Base-by-base conservation (phyloP, 345 rosid species). In the Gossypium bickii region DNA sequence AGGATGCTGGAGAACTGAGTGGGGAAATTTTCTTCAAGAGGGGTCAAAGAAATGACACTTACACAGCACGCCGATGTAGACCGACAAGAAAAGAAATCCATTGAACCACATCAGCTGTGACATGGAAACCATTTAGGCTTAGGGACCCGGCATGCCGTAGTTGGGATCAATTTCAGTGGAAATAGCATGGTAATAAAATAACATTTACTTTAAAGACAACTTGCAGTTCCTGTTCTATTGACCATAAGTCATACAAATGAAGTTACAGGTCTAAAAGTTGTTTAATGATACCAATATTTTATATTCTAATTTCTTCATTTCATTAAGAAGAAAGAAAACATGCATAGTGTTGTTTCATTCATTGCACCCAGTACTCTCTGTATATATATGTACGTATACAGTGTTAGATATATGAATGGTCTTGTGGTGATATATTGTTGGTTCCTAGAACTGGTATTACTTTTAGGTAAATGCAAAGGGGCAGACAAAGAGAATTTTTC, bases 111-210 rank as follows among this genome's bases (percentile, higher is more conserved):
- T 81, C 85, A 75, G 77, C 84, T 51, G 65, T 87, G 88, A 84
- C 86, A 61, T 81, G 84, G 83, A 74, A 84, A 64, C 82, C 88
- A 86, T 74, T 73, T 12, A 48, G 58, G 72, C 34, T 6, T 51
- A 18, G 45, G 62, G 74, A 63, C 61, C 72, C 53, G 2, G 25
- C 12, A 29, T 0, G 5, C 5, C 48, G 1, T 52, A 41, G 18
- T 3, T 29, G 34, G 38, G 5, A 22, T 53, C 56, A 45, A 57
- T 61, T 76, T 69, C 10, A 17, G 58, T n/a, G 63, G 71, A 41
- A 61, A 16, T 55, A 13, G 41, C 18, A 57, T 12, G 25, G 25
- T 6, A 17, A 47, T 72, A 18, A 13, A 43, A 38, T 18, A 24
- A 45, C 27, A 17, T 57, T 55, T 11, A 24, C 20, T 3, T 52